Evolutionary conservation across 1,284 basidiomycete genomes (phyloP), one percentile per base, ranked within the genome.

Genomic region (Ceratobasidium sp.): DNA sequence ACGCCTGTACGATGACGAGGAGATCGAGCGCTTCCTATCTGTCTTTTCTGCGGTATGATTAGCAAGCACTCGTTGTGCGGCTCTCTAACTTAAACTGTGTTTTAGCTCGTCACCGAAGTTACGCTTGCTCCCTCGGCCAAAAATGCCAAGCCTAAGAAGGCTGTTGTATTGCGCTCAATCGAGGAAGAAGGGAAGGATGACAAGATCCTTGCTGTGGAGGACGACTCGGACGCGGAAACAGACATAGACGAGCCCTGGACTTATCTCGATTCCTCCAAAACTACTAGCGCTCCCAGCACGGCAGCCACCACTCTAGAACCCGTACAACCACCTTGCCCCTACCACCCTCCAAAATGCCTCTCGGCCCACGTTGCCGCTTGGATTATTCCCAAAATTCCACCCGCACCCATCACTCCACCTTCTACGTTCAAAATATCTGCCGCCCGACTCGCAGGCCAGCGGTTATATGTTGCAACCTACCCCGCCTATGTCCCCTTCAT

Each of bases 401-500:
- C 32, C 2, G 11, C 67, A 14, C 67, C 55, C 2, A 14, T 50
- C n/a, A 9, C 55, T 47, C 67, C 55, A 9, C 43, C 43, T 2
- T 23, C 35, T n/a, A 71, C 50, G 13, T 71, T 71, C 46, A 71
- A 32, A 28, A 11, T 71, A 2, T 44, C 38, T 14, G 26, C 55
- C n/a, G 50, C 57, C 2, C 55, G 55, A 5, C 55, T 59, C 23
- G 67, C 55, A 1, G 67, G 55, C 5, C 55, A 71, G 55, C 26
- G 67, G 18, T 14, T 71, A 13, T 71, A 59, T n/a, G 44, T 71
- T 16, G 43, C 85, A 6, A 77, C 83, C 21, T 82, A 85, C 58
- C 87, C 87, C 2, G 78, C 81, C 2, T 90, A 90, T 76, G 79
- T 80, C 4, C 82, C 84, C 0, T 84, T 87, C 72, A 76, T 87